These are phyloP conservation scores for Exophiala xenobiotica DNA, from an alignment of 2,329 filamentous ascomycete genomes.

Conservation along the genomic window DNA sequence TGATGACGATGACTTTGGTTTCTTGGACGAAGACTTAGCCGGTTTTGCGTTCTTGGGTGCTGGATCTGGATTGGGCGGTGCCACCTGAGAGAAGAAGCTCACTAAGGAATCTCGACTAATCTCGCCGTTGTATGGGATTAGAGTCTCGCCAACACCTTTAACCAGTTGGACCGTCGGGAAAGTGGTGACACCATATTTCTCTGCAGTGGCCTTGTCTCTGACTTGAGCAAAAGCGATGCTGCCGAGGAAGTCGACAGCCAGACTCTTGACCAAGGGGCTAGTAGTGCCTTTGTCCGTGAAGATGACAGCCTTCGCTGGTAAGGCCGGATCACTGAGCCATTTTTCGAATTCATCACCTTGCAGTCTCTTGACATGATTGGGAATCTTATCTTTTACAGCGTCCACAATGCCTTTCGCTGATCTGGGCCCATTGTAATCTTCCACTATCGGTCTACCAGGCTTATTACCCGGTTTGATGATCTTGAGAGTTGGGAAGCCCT, in stretches of 20 bases:
- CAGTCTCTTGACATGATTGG: conserved; percentile 82
- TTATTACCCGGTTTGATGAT: conserved; percentile 85
- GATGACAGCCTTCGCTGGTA: conserved; percentile 78
- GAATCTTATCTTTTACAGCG: conserved; percentile 80
- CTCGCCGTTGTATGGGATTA: conserved; percentile 74
- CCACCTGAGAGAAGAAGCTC: conserved; percentile 77
- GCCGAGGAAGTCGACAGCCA: conserved; percentile 88
- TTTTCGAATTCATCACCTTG: conserved; percentile 74
- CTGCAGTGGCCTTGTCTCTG: conserved; percentile 72
- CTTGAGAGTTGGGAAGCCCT: conserved; percentile 96
- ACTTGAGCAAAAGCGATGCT: conserved; percentile 78
- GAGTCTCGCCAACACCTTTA: conserved; percentile 66
- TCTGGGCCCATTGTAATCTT: conserved; percentile 85
- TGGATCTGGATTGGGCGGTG: conserved; percentile 75
- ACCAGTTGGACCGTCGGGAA: conserved; percentile 82
- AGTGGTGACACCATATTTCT: conserved; percentile 71
- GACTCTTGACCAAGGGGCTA: conserved; percentile 74
- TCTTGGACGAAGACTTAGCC: conserved; percentile 33
- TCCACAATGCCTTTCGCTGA: conserved; percentile 85
- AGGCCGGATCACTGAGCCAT: conserved; percentile 68
- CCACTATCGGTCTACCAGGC: conserved; percentile 72
- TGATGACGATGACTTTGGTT: conserved; percentile 42
- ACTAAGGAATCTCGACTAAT: conserved; percentile 81
- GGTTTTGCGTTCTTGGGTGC: conserved; percentile 46
- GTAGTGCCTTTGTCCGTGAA: conserved; percentile 93